Evolutionary conservation across 1,284 basidiomycete genomes (phyloP).

Genomic region (Moniliella sp.): DNA sequence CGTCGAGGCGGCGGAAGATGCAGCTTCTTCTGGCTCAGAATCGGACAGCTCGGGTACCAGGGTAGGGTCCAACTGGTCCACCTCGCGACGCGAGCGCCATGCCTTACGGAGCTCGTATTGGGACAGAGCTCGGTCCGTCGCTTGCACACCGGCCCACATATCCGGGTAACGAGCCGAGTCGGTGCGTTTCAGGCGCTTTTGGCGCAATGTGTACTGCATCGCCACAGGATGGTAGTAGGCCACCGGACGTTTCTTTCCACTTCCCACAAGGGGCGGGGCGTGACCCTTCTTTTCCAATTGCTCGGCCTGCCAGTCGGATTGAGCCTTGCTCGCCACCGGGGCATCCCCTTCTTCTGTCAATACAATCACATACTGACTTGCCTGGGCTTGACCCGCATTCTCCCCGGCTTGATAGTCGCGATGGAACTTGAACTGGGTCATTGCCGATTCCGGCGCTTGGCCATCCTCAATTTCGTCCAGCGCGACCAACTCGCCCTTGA

Average conservation of each 20-base stretch:
- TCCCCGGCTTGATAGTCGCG: neutral
- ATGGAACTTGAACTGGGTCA: neutral
- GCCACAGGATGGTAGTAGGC: neutral
- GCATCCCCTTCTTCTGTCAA: too few species aligned
- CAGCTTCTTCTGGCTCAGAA: neutral
- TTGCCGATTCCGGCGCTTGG: too few species aligned
- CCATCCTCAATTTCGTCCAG: neutral
- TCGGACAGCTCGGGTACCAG: neutral
- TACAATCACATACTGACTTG: neutral
- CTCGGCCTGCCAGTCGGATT: too few species aligned
- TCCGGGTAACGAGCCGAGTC: neutral
- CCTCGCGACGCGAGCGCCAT: neutral
- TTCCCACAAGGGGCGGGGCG: too few species aligned
- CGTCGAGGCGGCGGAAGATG: neutral
- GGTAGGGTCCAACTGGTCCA: neutral
- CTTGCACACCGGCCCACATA: neutral
- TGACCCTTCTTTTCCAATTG: too few species aligned
- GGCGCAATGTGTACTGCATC: neutral
- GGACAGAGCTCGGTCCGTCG: neutral
- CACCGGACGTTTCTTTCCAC: neutral
- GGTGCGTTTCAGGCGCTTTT: neutral
- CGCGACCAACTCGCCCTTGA: neutral
- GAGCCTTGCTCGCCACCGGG: too few species aligned
- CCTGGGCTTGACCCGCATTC: neutral
- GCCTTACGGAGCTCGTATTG: neutral